Base-by-base conservation (phyloP, 768 basidiomycete species). In the Pisolithus marmoratus region DNA sequence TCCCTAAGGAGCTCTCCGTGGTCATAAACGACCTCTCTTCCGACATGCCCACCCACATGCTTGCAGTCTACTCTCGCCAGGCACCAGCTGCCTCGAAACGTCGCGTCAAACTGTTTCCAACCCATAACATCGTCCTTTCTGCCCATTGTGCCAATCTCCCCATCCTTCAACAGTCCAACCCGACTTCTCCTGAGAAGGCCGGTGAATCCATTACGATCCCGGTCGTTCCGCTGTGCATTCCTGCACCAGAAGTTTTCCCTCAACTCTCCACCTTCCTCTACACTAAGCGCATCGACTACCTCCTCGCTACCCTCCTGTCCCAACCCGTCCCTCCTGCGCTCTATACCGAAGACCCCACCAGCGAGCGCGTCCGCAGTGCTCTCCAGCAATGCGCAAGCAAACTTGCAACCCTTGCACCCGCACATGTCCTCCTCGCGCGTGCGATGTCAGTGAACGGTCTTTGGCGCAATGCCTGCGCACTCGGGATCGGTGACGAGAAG, bases 241-340 rank as follows among this genome's bases (percentile, higher is more conserved):
- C 90, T 2, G 83, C 85, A 2, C 81, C 86, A 0, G 75, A 78
- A 2, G 80, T 86, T 0, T 90, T 90, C 69, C 69, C 80, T 8
- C 67, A 81, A 29, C 72, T 92, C 8, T 81, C 82, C 57, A 65
- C 72, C 0, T 90, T 78, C 72, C 72, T 92, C 57, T 89, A 92
- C 70, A 78, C 77, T 24, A 82, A 85, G 61, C 77, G 80, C 55
- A 71, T 83, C 24, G 71, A 72, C 46, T 56, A 68, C n/a, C 76
- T 91, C 50, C 72, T 91, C 37, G 73, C 72, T 23, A 70, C 79
- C 0, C 80, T 91, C 46, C 73, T 91, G 56, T 87, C 88, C 22
- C 60, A 52, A 69, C 50, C 65, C 17, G 42, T 60, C 14, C 65
- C 68, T 58, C 48, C 49, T 2, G 40, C 50, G 4, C 59, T 68